These are phyloP conservation scores for Microstroma glucosiphilum DNA, from an alignment of 1,284 basidiomycete genomes.

Conservation along the genomic window DNA sequence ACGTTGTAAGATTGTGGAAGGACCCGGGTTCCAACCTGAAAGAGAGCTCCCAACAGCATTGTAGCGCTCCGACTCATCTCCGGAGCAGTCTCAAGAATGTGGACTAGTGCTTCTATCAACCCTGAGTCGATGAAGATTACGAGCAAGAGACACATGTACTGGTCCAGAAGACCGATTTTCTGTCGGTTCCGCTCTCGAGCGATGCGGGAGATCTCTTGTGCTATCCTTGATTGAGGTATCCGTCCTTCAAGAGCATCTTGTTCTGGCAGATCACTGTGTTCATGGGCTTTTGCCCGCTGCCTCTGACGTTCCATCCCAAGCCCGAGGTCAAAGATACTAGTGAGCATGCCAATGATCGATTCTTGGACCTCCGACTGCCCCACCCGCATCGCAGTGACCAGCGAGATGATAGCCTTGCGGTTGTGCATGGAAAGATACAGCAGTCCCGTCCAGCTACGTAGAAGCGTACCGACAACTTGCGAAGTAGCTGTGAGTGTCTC, in stretches of 20 bases:
- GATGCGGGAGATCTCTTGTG: slow-evolving; percentile 8
- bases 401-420: slow-evolving; percentile 72
- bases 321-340: slow-evolving; percentile 68
- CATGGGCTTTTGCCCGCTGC: background rate
- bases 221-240: background rate
- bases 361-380: slow-evolving; percentile 69
- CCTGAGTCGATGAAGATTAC: slow-evolving; percentile 81
- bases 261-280: background rate
- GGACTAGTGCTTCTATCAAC: slow-evolving; percentile 53
- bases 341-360: slow-evolving; percentile 77
- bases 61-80: slow-evolving; percentile 59
- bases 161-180: slow-evolving; percentile 75
- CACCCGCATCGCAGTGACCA: slow-evolving; percentile 79
- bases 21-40: slow-evolving; percentile 79
- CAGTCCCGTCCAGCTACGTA: slow-evolving; percentile 88
- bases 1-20: slow-evolving; percentile 78
- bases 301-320: slow-evolving; percentile 2
- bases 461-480: slow-evolving; percentile 71
- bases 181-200: slow-evolving; percentile 26
- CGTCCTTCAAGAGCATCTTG: slow-evolving; percentile 1
- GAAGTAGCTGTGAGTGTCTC: slow-evolving; percentile 65
- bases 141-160: slow-evolving; percentile 84
- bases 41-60: slow-evolving; percentile 80
- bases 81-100: slow-evolving; percentile 30
- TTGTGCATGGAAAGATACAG: slow-evolving; percentile 91